Base-by-base conservation (phyloP, 2,329 filamentous ascomycete genomes). In the Hansfordia pulvinata region DNA sequence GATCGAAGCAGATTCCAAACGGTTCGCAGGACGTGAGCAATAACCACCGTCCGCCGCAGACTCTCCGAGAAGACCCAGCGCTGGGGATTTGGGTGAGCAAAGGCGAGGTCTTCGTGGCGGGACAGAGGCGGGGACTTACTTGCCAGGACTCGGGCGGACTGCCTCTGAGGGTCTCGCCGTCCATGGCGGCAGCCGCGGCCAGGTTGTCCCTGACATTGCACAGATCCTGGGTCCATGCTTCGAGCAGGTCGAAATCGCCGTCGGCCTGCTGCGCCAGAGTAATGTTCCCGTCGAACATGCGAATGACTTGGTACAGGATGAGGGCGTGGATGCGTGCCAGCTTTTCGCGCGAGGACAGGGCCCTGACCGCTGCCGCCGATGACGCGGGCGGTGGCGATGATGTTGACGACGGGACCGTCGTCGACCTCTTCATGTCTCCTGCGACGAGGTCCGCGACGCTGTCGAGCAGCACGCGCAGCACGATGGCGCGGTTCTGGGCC, bases 201-300 rank as follows among this genome's bases (percentile, higher is more conserved):
- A 61, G 34, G 27, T 58, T 50, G 9, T 47, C 40, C 24, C 40
- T 45, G 12, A 54, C 15, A 14, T 36, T 35, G 8, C 36, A 35
- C 9, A 62, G 43, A 2, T 53, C 52, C 16, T 35, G 35, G 10
- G 49, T 31, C 58, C 59, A 62, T 4, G 36, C 33, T 26, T 50
- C 26, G 11, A 58, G 25, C 11, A 56, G 37, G 8, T 37, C 30
- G 35, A 48, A 35, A 27, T 60, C 56, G 19, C 51, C 39, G 33
- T 61, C 55, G 0, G 48, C 54, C n/a, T 58, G 44, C 2, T 54
- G 48, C 12, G 51, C 38, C 23, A 62, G 38, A 4, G 41, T 35
- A 4, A 61, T 30, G 26, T 62, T 57, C 0, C 57, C 59, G 20
- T 61, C 57, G 27, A 60, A 54, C 32, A 58, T 43, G 21, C 57